phyloP scores from a whole-genome alignment of 352 stramenopile species.

The Elongisporangium undulatum region DNA sequence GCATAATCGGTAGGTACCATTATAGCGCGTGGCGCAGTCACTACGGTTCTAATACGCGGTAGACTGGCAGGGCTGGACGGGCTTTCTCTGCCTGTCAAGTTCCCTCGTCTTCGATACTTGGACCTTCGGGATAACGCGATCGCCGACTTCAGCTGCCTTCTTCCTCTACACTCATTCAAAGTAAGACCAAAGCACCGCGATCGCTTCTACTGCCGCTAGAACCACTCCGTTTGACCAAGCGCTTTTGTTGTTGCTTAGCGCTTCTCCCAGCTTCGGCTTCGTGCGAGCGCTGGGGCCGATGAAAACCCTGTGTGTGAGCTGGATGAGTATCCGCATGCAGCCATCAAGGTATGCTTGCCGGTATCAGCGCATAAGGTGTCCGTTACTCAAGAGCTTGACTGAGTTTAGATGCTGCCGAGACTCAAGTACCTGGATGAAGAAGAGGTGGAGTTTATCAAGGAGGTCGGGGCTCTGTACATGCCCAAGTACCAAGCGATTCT shows the following conservation, averaged over 20 bases:
- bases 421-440: slow-evolving; percentile 65
- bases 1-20: slow-evolving; percentile 49
- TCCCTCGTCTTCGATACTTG: slow-evolving; percentile 64
- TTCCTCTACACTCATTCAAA: slow-evolving; percentile 47
- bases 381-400: neutral
- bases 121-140: slow-evolving; percentile 71
- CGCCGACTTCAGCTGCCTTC: slow-evolving; percentile 24
- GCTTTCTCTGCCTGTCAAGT: slow-evolving; percentile 56
- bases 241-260: slow-evolving; percentile 28
- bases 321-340: slow-evolving; percentile 45
- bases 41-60: neutral
- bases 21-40: neutral
- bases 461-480: slow-evolving; percentile 59
- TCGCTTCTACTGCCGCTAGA: neutral
- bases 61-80: slow-evolving; percentile 53
- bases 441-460: slow-evolving; percentile 50
- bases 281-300: slow-evolving; percentile 44
- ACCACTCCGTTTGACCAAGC: neutral
- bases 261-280: slow-evolving; percentile 54
- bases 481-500: slow-evolving; percentile 59
- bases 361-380: neutral
- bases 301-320: slow-evolving; percentile 64
- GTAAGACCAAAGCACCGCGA: slow-evolving; percentile 11
- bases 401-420: slow-evolving; percentile 38
- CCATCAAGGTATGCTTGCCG: slow-evolving; percentile 28